These are phyloP conservation scores for Microglena sp. DNA, from an alignment of 139 green algal species.

Conservation along the genomic window DNA sequence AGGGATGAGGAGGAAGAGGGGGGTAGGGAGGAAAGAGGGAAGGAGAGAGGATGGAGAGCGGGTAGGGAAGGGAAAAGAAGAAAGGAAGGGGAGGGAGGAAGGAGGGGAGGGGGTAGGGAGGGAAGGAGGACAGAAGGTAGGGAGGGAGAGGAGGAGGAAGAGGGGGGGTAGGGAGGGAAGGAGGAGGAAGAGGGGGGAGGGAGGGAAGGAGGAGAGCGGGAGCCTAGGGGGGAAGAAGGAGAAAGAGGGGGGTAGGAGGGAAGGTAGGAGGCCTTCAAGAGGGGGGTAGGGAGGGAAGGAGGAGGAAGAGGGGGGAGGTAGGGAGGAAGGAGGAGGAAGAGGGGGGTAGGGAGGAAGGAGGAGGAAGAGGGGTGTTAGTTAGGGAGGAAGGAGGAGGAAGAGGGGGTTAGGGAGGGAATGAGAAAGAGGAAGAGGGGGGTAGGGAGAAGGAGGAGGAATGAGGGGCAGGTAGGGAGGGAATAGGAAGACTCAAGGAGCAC, in stretches of 20 bases:
- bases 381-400: not conserved
- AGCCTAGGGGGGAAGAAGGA: not conserved
- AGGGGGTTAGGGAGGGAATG: not conserved
- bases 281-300: too few relatives aligned
- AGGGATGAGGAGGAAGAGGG: not conserved
- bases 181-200: too few relatives aligned
- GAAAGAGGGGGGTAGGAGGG: not conserved
- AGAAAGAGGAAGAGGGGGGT: not conserved
- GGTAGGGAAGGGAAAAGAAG: not conserved
- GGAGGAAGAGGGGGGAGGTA: not conserved
- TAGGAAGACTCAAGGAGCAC: not conserved
- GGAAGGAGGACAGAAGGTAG: not conserved
- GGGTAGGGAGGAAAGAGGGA: not conserved
- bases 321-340: not conserved
- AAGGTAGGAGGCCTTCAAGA: not conserved
- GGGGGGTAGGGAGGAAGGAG: not conserved
- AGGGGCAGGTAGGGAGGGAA: not conserved
- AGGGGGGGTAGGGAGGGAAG: not conserved
- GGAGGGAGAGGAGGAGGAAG: too few relatives aligned
- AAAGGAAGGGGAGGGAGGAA: not conserved
- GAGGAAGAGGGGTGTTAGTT: too few relatives aligned
- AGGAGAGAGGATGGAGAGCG: not conserved
- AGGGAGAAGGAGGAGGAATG: not conserved
- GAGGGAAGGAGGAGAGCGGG: not conserved
- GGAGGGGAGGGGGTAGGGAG: not conserved